Evolutionary conservation across 306 rosid genomes (phyloP).

Genomic region (Cicer pinnatifidum): DNA sequence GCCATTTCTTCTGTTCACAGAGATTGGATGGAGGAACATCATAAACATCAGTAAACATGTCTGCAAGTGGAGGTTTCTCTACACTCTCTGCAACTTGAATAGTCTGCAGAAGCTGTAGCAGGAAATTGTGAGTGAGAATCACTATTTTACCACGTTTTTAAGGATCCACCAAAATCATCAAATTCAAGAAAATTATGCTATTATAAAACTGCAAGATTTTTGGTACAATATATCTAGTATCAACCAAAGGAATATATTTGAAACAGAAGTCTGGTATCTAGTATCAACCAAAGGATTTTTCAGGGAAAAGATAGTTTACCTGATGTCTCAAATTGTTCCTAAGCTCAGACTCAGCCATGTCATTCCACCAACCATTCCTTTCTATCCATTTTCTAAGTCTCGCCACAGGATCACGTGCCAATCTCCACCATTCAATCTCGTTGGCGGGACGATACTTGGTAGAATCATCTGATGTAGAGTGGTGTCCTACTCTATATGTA

Average conservation of each 20-base stretch:
- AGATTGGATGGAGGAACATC: conserved; percentile 76
- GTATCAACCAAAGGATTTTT: conserved; percentile 22
- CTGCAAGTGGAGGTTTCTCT: conserved; percentile 76
- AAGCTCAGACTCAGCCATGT: conserved; percentile 64
- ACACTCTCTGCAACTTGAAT: conserved; percentile 84
- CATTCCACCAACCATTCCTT: conserved; percentile 85
- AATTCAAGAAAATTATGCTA: conserved; percentile 23
- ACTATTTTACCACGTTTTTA: conserved; percentile 16
- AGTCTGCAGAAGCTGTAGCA: conserved; percentile 69
- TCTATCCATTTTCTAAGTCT: conserved; percentile 93
- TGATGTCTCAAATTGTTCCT: conserved; percentile 62
- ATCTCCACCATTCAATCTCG: conserved; percentile 88
- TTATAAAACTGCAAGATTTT: background rate
- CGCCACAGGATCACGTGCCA: conserved; percentile 70
- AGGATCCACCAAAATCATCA: conserved; percentile 20
- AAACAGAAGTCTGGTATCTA: conserved; percentile 5
- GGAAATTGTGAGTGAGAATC: conserved; percentile 39
- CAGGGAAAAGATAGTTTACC: conserved; percentile 53
- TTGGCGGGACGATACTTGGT: conserved; percentile 78
- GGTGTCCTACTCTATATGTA: conserved; percentile 95
- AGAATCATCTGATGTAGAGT: conserved; percentile 95
- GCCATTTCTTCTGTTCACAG: conserved; percentile 69
- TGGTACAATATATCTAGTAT: background rate
- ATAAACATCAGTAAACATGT: conserved; percentile 80
- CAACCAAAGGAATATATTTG: background rate